Evolutionary conservation across 1,284 basidiomycete genomes (phyloP).

Genomic region (Somion occarium): DNA sequence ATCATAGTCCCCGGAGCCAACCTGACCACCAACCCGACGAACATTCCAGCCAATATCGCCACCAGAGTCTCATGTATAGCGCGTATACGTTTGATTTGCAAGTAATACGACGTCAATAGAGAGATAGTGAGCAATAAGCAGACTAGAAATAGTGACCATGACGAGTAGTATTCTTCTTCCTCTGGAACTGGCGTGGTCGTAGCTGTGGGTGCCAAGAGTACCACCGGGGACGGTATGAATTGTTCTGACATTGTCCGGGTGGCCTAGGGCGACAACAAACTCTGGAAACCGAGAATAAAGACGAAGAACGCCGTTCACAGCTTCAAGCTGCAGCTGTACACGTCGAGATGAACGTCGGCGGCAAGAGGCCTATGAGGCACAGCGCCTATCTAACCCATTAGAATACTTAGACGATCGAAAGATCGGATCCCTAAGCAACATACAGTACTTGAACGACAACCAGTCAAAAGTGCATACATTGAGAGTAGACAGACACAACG

Average conservation of each 20-base stretch:
- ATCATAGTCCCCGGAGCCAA: slow-evolving; percentile 92
- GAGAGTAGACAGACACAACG: too few species aligned
- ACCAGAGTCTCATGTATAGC: slow-evolving; percentile 97
- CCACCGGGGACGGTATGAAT: slow-evolving; percentile 12
- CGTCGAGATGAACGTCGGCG: too few species aligned
- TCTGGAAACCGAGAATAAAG: too few species aligned
- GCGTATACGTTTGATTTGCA: slow-evolving; percentile 94
- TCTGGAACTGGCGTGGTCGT: slow-evolving; percentile 43
- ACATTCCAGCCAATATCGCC: slow-evolving; percentile 94
- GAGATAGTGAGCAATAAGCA: slow-evolving; percentile 92
- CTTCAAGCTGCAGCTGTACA: too few species aligned
- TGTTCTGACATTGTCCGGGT: not conserved
- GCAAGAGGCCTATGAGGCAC: too few species aligned
- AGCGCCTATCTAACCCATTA: too few species aligned
- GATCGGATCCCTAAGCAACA: too few species aligned
- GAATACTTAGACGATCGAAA: too few species aligned
- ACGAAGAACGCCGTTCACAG: too few species aligned
- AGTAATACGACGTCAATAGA: slow-evolving; percentile 95
- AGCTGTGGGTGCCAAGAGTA: slow-evolving; percentile 18
- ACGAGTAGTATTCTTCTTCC: slow-evolving; percentile 89
- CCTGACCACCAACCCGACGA: slow-evolving; percentile 89
- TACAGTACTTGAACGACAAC: too few species aligned
- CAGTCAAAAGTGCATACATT: too few species aligned
- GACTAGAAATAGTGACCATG: slow-evolving; percentile 93
- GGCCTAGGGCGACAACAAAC: too few species aligned